Evolutionary conservation across 257 asterid species (phyloP).

Genomic region (Jacaranda copaia): DNA sequence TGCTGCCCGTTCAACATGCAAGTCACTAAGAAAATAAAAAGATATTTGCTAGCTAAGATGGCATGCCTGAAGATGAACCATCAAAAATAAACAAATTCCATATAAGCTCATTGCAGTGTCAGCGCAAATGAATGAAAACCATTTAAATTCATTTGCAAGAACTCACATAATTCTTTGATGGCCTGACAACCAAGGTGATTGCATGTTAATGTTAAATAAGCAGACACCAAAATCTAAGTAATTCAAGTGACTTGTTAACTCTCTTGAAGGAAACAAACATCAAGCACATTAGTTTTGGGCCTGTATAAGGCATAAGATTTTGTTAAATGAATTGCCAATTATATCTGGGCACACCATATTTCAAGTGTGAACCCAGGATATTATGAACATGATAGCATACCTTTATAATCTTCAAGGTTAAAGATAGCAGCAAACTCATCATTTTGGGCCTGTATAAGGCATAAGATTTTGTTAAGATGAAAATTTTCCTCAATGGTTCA

Average conservation of each 20-base stretch:
- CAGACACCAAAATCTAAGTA: not conserved
- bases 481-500: constrained; percentile 13
- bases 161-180: not conserved
- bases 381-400: constrained; percentile 47
- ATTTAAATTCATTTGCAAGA: not conserved
- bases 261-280: constrained; percentile 17
- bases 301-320: no score
- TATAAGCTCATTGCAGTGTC: not conserved
- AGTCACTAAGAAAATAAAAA: not conserved
- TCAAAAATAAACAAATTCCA: not conserved
- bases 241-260: not conserved
- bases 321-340: constrained; percentile 3
- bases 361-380: constrained; percentile 23
- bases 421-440: constrained; percentile 80
- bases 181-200: constrained; percentile 17
- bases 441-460: constrained; percentile 75
- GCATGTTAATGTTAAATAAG: constrained; percentile 24
- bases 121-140: not conserved
- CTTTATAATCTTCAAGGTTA: constrained; percentile 97
- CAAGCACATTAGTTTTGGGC: constrained; percentile 2
- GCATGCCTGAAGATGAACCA: not conserved
- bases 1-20: not conserved
- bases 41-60: not conserved
- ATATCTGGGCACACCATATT: constrained; percentile 6
- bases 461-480: constrained; percentile 23